Base-by-base conservation (phyloP, 2,329 filamentous ascomycete genomes). In the Kalmusia sp. region DNA sequence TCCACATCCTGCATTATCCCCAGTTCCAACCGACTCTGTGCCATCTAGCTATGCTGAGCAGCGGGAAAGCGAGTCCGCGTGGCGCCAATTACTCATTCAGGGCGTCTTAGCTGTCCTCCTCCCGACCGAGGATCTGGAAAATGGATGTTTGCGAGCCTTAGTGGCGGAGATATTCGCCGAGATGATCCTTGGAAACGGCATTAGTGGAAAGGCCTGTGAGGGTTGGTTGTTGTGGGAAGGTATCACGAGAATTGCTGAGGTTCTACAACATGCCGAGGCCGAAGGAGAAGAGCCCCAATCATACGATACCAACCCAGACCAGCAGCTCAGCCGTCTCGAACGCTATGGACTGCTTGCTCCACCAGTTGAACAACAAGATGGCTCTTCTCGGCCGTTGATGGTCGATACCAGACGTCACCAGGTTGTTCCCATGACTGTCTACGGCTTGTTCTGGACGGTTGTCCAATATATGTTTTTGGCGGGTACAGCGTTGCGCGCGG, bases 71-170 rank as follows among this genome's bases (percentile, higher is more conserved):
- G 95, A 98, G 77, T 82, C 83, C 22, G 82, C 86, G 39, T 98
- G 97, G 80, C 89, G 93, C 63, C 91, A 96, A 69, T 80, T 98
- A 51, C 81, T 98, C n/a, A 88, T 93, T 14, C 87, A 93, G 68
- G 91, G 89, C 25, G 82, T 92, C 31, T 79, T 99, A 57, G 88
- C 91, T 21, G 82, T 96, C 47, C 83, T 99, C 14, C 82, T 99
- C 17, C 95, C 95, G 8, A 95, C 92, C 14, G 93, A 98, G 68
- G 93, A 98, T 72, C 80, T 98, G 33, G 87, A 93, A 67, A 98
- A 96, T 72, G 86, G 86, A 49, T 96, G 91, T 72, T 80, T 98
- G 65, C 89, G 90, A 51, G 84, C 91, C 30, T 80, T 99, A 57
- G 89, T 97, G 57, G 87, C 87, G 49, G 92, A 97, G 75, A 90